Conservation (phyloP, 1,284 basidiomycete species). For the Sporisorium iseilematis-ciliati region DNA sequence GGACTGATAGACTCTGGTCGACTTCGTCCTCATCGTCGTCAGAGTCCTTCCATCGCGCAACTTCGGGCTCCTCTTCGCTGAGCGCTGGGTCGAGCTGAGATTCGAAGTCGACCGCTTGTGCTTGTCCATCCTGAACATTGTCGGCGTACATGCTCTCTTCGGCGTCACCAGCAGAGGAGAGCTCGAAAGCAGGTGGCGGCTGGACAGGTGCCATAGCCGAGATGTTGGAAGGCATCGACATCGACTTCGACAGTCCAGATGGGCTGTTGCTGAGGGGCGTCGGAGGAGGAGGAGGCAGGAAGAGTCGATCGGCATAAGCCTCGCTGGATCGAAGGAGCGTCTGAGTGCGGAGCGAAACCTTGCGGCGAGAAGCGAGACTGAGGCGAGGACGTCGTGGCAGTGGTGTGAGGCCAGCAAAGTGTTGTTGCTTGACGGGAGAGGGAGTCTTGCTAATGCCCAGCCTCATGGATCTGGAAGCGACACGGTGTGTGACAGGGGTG, state of each 20-base stretch:
- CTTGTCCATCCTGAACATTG: background rate
- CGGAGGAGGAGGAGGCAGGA: constrained; percentile 41
- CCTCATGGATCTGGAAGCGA: constrained; percentile 17
- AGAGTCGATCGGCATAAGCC: constrained; percentile 46
- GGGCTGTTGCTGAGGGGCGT: constrained; percentile 6
- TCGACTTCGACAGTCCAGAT: constrained; percentile 34
- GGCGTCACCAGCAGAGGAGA: constrained; percentile 6
- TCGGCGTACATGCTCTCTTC: constrained; percentile 3
- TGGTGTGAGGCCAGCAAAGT: constrained; percentile 43
- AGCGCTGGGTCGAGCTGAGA: constrained; percentile 28
- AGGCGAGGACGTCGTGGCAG: constrained; percentile 47
- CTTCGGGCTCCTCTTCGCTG: constrained; percentile 14
- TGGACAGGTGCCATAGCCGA: constrained; percentile 14
- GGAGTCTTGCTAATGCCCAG: constrained; percentile 49
- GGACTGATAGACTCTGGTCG: constrained; percentile 41
- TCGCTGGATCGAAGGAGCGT: constrained; percentile 50
- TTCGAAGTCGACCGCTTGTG: constrained; percentile 16
- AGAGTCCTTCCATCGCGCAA: constrained; percentile 19
- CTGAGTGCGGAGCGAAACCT: constrained; percentile 49
- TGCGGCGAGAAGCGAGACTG: constrained; percentile 42
- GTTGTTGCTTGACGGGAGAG: constrained; percentile 43
- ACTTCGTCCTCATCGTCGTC: constrained; percentile 52
- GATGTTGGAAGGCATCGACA: constrained; percentile 45
- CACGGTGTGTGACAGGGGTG: constrained; percentile 11
- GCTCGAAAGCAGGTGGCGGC: constrained; percentile 11